Evolutionary conservation across 2,329 filamentous ascomycete genomes (phyloP), one percentile per base, ranked within the genome.

Genomic region (Hypoxylon sp.): DNA sequence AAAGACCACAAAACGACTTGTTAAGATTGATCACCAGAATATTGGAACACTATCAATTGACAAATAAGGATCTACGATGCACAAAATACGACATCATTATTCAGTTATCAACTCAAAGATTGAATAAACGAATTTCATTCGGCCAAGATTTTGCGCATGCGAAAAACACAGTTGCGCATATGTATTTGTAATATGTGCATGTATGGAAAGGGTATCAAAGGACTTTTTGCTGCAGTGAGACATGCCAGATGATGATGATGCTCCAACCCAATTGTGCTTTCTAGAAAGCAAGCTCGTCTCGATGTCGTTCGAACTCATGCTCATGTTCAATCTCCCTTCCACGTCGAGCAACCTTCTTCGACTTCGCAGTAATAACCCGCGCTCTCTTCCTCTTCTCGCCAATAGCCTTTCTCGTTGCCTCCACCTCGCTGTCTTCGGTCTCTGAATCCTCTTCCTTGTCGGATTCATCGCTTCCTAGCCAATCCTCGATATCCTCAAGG

Each of bases 401-500:
- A 8, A 85, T 85, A 8, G 69, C 67, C 46, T 85, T 86, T 39
- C 86, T 84, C n/a, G 83, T 81, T 29, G 83, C 83, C 35, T 88
- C 87, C 5, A 85, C 86, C 11, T 89, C 88, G 19, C 84, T 85
- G 14, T 86, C 86, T 2, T 87, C 86, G 3, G 88, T 87, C 1
- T 86, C 87, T 1, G 86, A 84, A 10, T 87, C 87, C 2, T 88
- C 87, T n/a, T 85, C 84, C 6, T 85, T 85, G 2, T 86, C 86
- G 1, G 86, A 86, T 4, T 86, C 86, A 5, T 89, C 92, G 68
- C 90, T 93, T 74, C 91, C 94, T 54, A 98, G 85, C 95, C 95
- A 98, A 77, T 98, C 95, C 80, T 98, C 93, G 55, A 98, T 88
- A 77, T 94, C 92, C 58, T 87, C 89, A 19, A 93, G 83, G 73